These are phyloP conservation scores for Polychytrium aggregatum DNA, from an alignment of 192 early-diverging fungal genomes.

Conservation along the genomic window DNA sequence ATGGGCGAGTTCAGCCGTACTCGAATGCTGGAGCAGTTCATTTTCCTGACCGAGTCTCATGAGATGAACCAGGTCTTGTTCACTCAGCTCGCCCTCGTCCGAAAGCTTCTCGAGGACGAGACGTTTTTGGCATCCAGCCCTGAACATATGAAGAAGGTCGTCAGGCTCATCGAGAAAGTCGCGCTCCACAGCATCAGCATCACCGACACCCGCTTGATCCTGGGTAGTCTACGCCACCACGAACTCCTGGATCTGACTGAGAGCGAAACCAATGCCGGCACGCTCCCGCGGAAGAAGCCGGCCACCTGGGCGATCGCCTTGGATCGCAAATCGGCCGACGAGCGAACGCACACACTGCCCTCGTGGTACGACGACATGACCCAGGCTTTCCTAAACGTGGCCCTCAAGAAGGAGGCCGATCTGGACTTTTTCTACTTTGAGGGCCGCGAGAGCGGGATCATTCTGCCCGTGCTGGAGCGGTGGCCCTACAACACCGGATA, in stretches of 20 bases:
- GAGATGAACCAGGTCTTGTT: conserved; percentile 28
- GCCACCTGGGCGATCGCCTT: neutral
- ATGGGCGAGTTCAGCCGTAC: conserved; percentile 7
- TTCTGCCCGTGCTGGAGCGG: conserved; percentile 11
- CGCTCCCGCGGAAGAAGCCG: neutral
- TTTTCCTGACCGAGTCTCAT: conserved; percentile 11
- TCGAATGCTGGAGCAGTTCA: conserved; percentile 11
- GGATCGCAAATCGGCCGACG: neutral
- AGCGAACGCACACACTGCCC: conserved; percentile 15
- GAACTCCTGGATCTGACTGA: neutral
- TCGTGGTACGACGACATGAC: conserved; percentile 22
- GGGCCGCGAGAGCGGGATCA: conserved; percentile 20
- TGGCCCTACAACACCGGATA: conserved; percentile 22
- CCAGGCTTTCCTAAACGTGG: conserved; percentile 15
- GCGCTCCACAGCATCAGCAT: conserved; percentile 24
- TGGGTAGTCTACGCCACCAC: conserved; percentile 14
- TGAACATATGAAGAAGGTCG: conserved; percentile 12
- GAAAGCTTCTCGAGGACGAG: conserved; percentile 14
- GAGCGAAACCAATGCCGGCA: neutral
- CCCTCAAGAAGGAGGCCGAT: conserved; percentile 20
- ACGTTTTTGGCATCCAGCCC: conserved; percentile 4
- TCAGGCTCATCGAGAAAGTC: conserved; percentile 18
- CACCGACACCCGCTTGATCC: conserved; percentile 23
- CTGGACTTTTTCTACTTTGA: conserved; percentile 32
- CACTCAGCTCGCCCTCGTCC: conserved; percentile 9